These are phyloP conservation scores for Ceratobasidium sp. DNA, from an alignment of 1,284 basidiomycete genomes.

Conservation along the genomic window DNA sequence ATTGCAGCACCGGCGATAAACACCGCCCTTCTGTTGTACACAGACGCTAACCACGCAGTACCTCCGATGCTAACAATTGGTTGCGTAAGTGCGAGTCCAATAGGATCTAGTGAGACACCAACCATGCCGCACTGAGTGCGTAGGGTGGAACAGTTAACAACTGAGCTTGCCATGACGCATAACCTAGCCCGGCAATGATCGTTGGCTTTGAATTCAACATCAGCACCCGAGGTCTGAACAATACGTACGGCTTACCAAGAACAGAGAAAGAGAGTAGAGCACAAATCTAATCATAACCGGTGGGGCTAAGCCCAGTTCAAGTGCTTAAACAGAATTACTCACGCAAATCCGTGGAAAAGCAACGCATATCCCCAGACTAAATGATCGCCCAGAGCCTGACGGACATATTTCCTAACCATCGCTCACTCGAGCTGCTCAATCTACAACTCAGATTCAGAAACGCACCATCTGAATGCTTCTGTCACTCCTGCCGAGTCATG, in stretches of 20 bases:
- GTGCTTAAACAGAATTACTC: conserved; percentile 35
- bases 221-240: background rate
- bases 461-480: conserved; percentile 56
- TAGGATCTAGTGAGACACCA: too few species aligned
- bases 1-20: conserved; percentile 70
- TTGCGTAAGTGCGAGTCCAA: too few species aligned
- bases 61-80: conserved; percentile 52
- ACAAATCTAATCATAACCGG: conserved; percentile 58
- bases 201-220: conserved; percentile 61
- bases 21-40: conserved; percentile 64
- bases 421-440: background rate
- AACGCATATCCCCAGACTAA: conserved; percentile 75
- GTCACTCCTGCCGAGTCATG: conserved; percentile 68
- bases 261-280: conserved; percentile 68
- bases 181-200: conserved; percentile 72
- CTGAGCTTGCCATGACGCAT: conserved; percentile 71
- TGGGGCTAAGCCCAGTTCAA: conserved; percentile 44
- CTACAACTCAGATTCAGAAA: background rate
- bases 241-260: conserved; percentile 60
- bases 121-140: conserved; percentile 61
- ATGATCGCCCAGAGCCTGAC: conserved; percentile 69
- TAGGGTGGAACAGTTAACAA: conserved; percentile 75
- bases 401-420: conserved; percentile 65
- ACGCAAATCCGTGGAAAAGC: conserved; percentile 74
- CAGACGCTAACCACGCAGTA: conserved; percentile 67